Percentiles rank a stretch among this genome's conserved stretches.
These are phyloP conservation scores for Arthrobotrys megalospora DNA, from an alignment of 2,329 filamentous ascomycete genomes.

Conservation along the genomic window DNA sequence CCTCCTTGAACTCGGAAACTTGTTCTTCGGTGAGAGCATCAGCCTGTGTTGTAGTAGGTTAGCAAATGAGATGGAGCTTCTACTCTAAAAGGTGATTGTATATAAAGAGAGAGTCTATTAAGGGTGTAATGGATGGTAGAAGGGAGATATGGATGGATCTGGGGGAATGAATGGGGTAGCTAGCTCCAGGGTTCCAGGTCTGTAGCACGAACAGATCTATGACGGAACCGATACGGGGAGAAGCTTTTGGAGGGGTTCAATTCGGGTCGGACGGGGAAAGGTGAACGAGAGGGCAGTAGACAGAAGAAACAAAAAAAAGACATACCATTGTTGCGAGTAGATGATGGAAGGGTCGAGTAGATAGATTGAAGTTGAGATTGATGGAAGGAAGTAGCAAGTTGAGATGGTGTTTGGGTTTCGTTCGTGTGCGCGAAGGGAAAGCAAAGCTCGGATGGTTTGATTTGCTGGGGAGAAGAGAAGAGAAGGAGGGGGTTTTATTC, in stretches of 20 bases:
- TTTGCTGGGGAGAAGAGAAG: neutral
- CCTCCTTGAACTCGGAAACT: constrained; percentile 99
- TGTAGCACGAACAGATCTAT: neutral
- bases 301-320: neutral
- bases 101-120: neutral
- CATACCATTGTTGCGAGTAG: constrained; percentile 20
- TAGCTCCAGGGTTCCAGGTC: constrained; percentile 12
- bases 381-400: neutral
- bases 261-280: neutral
- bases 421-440: neutral
- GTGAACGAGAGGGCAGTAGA: neutral
- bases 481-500: constrained; percentile 12
- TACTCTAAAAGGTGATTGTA: too few relatives aligned
- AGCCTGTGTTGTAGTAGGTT: constrained; percentile 74
- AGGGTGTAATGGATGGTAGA: neutral
- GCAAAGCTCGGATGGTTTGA: neutral
- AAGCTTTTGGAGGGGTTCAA: neutral
- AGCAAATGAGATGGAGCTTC: neutral
- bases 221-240: constrained; percentile 18
- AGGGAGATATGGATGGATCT: neutral
- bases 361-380: neutral
- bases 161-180: neutral
- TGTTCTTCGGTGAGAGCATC: constrained; percentile 99
- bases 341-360: neutral
- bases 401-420: neutral